These are phyloP conservation scores for Apodospora peruviana DNA, from an alignment of 495 filamentous ascomycete species.

Conservation along the genomic window DNA sequence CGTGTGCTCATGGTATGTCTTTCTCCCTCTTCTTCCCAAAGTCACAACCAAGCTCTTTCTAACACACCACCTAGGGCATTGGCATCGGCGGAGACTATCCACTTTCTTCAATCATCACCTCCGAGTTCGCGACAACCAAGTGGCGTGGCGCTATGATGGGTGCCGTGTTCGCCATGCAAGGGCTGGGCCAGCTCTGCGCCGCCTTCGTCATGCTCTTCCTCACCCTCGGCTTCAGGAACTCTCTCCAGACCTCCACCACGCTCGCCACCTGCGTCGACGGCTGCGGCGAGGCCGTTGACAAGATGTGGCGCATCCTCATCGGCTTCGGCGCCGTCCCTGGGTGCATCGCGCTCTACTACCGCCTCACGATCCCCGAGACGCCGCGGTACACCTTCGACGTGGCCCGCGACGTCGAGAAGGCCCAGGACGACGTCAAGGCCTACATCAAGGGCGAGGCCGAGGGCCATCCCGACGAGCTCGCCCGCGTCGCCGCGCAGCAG, in stretches of 20 bases:
- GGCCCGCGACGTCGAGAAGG: conserved; percentile 67
- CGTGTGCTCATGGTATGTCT: conserved; percentile 66
- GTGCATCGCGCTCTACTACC: conserved; percentile 73
- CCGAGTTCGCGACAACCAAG: conserved; percentile 72
- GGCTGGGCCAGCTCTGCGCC: conserved; percentile 67
- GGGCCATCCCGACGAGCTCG: conserved; percentile 58
- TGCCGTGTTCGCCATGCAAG: conserved; percentile 82
- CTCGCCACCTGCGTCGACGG: conserved; percentile 53
- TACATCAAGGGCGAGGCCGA: conserved; percentile 54
- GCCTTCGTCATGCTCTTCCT: conserved; percentile 68
- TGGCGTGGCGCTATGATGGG: conserved; percentile 78
- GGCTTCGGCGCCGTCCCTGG: conserved; percentile 77
- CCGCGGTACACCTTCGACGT: conserved; percentile 78
- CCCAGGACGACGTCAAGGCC: conserved; percentile 56
- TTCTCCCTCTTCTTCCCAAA: not conserved
- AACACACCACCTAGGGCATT: no score
- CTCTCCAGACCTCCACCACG: conserved; percentile 46
- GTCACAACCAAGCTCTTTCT: no score
- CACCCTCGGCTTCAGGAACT: conserved; percentile 66
- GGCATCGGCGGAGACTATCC: conserved; percentile 88
- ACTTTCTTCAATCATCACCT: conserved; percentile 76
- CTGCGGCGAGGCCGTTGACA: conserved; percentile 68
- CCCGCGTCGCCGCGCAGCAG: conserved; percentile 44
- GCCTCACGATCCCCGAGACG: conserved; percentile 79
- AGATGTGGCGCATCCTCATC: conserved; percentile 79